phyloP scores from a whole-genome alignment of 2,329 filamentous ascomycete species.

The Diaporthe caulivora region DNA sequence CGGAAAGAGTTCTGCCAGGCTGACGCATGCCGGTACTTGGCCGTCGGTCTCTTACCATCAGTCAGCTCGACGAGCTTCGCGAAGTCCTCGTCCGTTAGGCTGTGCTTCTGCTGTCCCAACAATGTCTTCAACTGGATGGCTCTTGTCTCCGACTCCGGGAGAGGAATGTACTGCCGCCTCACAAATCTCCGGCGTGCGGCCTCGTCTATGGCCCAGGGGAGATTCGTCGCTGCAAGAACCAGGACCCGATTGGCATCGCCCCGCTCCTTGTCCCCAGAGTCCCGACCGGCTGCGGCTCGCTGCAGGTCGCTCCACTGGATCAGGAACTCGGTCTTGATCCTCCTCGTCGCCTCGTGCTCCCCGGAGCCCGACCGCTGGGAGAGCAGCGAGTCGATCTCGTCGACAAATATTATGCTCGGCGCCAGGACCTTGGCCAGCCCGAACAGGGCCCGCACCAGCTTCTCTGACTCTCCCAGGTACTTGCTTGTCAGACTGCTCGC shows the following conservation, averaged over 20 bases:
- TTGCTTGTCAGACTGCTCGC: constrained; percentile 95
- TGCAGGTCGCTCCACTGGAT: constrained; percentile 98
- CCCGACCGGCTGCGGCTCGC: constrained; percentile 88
- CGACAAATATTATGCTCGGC: constrained; percentile 97
- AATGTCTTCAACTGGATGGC: constrained; percentile 83
- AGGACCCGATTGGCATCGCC: constrained; percentile 91
- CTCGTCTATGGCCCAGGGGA: constrained; percentile 98
- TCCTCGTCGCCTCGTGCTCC: constrained; percentile 91
- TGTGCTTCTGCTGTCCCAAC: constrained; percentile 89
- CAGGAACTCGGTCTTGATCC: constrained; percentile 97
- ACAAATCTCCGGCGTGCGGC: constrained; percentile 93
- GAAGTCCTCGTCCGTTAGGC: constrained; percentile 79
- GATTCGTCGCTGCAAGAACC: constrained; percentile 93
- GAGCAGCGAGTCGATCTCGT: constrained; percentile 95
- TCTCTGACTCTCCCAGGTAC: constrained; percentile 96
- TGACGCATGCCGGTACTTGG: not conserved
- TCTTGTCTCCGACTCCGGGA: constrained; percentile 87
- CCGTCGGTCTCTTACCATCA: constrained; percentile 72
- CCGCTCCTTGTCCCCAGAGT: constrained; percentile 74
- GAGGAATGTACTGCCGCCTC: constrained; percentile 92
- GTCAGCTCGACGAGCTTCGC: constrained; percentile 81
- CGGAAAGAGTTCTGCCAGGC: not conserved
- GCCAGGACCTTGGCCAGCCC: constrained; percentile 88
- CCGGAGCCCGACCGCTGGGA: constrained; percentile 85
- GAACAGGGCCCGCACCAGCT: constrained; percentile 93